Conservation (phyloP, 108 stramenopile species). For the Schizochytrium sp. region DNA sequence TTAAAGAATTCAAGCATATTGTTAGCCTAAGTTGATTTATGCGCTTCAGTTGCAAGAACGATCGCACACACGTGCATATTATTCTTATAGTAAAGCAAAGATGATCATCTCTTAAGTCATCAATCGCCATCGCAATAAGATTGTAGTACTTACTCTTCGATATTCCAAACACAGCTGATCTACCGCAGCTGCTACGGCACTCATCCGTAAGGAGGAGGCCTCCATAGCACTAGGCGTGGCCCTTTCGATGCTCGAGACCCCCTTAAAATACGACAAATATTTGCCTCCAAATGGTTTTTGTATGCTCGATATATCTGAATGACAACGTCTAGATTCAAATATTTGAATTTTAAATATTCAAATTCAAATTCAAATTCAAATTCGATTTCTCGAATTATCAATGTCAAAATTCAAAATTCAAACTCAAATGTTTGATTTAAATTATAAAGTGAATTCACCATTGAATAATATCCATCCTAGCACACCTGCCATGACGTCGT, state of each 20-base stretch:
- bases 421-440: no score
- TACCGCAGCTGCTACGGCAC: slow-evolving; percentile 6
- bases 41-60: neutral
- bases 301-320: neutral
- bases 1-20: neutral
- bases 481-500: no score
- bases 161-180: slow-evolving; percentile 52
- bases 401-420: neutral
- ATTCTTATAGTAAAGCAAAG: neutral
- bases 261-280: neutral
- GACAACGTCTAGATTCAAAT: neutral
- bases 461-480: no score
- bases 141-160: neutral
- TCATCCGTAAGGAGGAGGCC: neutral
- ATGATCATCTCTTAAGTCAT: neutral
- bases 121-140: neutral
- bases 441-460: no score
- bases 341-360: neutral
- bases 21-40: neutral
- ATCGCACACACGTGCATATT: neutral
- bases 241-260: neutral
- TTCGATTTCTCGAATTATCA: neutral
- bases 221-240: neutral
- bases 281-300: no score
- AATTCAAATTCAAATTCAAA: neutral